Evolutionary conservation across 169 alveolate genomes (phyloP).

Genomic region (Cryptosporidium parvum): DNA sequence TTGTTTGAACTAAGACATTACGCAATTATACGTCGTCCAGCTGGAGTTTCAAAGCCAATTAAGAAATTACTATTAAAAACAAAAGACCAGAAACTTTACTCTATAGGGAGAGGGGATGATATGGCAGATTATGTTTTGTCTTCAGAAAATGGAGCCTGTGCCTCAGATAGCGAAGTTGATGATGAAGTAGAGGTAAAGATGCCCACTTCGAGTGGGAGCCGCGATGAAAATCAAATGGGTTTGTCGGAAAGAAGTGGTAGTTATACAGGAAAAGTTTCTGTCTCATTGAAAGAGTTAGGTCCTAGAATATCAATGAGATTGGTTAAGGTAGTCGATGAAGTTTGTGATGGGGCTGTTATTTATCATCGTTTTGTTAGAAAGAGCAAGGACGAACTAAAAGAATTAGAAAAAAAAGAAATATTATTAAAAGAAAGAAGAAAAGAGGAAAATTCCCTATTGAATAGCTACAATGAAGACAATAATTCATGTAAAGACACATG

Average conservation of each 20-base stretch:
- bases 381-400: conserved; percentile 77
- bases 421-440: conserved; percentile 77
- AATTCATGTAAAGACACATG: background rate
- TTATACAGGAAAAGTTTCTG: conserved; percentile 72
- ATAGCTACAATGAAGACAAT: background rate
- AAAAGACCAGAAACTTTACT: conserved; percentile 23
- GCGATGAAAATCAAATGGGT: conserved; percentile 13
- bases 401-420: conserved; percentile 75
- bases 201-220: background rate
- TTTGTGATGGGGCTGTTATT: conserved; percentile 81
- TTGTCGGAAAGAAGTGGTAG: conserved; percentile 64
- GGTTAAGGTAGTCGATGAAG: conserved; percentile 80
- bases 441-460: conserved; percentile 15
- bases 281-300: conserved; percentile 79
- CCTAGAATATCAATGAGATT: conserved; percentile 78
- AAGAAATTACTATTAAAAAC: conserved; percentile 65
- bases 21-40: conserved; percentile 77
- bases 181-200: conserved; percentile 56
- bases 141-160: conserved; percentile 33
- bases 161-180: conserved; percentile 67
- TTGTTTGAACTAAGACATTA: conserved; percentile 75
- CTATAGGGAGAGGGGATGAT: conserved; percentile 63
- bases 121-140: conserved; percentile 67
- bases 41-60: conserved; percentile 76
- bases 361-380: conserved; percentile 81